phyloP scores from a whole-genome alignment of 2,329 filamentous ascomycete species.

The Penicillium fuscoglaucum region DNA sequence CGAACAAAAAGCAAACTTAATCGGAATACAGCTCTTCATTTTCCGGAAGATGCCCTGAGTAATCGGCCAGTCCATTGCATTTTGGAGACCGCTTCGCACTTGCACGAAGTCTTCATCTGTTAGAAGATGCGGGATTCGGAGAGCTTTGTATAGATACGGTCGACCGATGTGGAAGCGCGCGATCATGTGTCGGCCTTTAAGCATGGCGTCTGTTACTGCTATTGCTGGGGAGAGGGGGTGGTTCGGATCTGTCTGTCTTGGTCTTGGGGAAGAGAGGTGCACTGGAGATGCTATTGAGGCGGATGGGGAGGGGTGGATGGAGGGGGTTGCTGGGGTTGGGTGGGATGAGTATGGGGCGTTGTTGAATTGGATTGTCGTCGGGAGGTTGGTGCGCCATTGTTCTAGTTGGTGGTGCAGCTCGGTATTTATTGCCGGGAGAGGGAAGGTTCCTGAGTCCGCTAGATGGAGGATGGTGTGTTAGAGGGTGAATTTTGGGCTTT shows the following conservation, averaged over 20 bases:
- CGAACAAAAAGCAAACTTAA: conserved; percentile 45
- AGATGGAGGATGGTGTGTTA: conserved; percentile 6
- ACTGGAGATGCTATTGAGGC: conserved; percentile 23
- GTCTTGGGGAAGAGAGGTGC: conserved; percentile 21
- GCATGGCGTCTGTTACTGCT: conserved; percentile 42
- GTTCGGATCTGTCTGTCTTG: conserved; percentile 15
- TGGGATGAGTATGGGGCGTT: conserved; percentile 27
- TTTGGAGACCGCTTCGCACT: conserved; percentile 39
- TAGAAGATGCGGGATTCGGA: conserved; percentile 39
- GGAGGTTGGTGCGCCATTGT: conserved; percentile 56
- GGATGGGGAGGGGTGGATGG: conserved; percentile 24
- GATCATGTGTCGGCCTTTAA: conserved; percentile 39
- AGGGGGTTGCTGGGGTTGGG: conserved; percentile 22
- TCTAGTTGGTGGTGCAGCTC: conserved; percentile 58
- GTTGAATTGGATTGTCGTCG: conserved; percentile 49
- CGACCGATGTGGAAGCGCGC: conserved; percentile 45
- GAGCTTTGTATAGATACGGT: conserved; percentile 45
- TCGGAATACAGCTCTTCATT: conserved; percentile 47
- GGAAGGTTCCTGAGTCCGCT: conserved; percentile 47
- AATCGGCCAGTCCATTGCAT: conserved; percentile 47
- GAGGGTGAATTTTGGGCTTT: neutral
- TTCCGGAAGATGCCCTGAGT: conserved; percentile 40
- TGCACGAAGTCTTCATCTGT: conserved; percentile 44
- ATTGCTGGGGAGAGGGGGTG: conserved; percentile 36
- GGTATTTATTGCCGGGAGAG: conserved; percentile 50